These are phyloP conservation scores for Angophora floribunda DNA, from an alignment of 345 rosid species.

Conservation along the genomic window DNA sequence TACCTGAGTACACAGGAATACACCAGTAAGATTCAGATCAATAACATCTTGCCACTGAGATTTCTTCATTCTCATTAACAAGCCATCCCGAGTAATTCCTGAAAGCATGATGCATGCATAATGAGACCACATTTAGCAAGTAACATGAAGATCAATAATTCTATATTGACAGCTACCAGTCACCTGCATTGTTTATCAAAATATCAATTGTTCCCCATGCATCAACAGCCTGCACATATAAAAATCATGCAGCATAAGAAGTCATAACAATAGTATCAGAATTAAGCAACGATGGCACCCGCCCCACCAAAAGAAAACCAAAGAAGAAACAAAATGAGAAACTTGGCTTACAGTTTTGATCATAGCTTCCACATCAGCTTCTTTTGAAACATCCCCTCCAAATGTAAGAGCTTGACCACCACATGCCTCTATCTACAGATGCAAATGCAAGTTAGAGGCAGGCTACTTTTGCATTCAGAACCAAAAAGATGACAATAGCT, in stretches of 20 bases:
- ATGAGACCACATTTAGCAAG: slow-evolving; percentile 2
- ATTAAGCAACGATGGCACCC: neutral
- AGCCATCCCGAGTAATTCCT: slow-evolving; percentile 87
- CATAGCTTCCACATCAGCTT: slow-evolving; percentile 89
- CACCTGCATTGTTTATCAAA: slow-evolving; percentile 95
- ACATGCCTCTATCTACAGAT: slow-evolving; percentile 67
- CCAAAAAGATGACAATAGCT: neutral
- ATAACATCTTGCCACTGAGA: slow-evolving; percentile 94
- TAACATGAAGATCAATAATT: neutral
- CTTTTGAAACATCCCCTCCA: slow-evolving; percentile 96
- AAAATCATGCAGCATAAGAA: neutral
- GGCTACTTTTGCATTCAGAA: neutral
- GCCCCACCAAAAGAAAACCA: neutral
- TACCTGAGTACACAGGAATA: slow-evolving; percentile 95
- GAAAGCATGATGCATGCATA: slow-evolving; percentile 18
- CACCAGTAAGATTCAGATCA: slow-evolving; percentile 90
- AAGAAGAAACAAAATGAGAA: neutral
- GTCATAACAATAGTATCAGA: neutral
- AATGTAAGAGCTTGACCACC: slow-evolving; percentile 93
- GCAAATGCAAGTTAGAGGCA: neutral
- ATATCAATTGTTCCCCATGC: slow-evolving; percentile 96
- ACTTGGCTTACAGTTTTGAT: slow-evolving; percentile 65
- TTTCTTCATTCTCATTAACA: slow-evolving; percentile 90
- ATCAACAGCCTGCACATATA: slow-evolving; percentile 65
- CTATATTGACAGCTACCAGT: neutral